phyloP scores from a whole-genome alignment of 2,329 filamentous ascomycete species.

The Rugonectria rugulosa region DNA sequence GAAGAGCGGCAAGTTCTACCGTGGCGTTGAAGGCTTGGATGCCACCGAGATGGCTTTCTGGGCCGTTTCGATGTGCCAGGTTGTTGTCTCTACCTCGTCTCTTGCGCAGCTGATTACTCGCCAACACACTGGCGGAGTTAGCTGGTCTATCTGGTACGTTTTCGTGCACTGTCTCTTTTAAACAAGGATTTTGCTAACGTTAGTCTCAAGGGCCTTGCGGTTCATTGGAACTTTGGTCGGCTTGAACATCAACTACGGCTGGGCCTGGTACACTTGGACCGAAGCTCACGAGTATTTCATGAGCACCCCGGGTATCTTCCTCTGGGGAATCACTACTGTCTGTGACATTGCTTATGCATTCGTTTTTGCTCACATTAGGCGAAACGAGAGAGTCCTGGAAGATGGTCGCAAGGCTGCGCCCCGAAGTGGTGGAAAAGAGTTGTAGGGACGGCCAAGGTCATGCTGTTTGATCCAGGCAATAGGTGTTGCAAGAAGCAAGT shows the following conservation, averaged over 20 bases:
- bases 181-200: neutral
- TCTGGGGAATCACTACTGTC: conserved; percentile 12
- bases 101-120: conserved; percentile 7
- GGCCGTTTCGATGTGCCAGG: conserved; percentile 9
- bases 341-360: conserved; percentile 10
- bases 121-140: conserved; percentile 17
- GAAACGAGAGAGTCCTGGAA: conserved; percentile 7
- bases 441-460: too few relatives aligned
- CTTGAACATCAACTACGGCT: conserved; percentile 17
- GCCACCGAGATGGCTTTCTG: conserved; percentile 17
- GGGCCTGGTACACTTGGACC: conserved; percentile 18
- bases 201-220: conserved; percentile 2
- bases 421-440: neutral
- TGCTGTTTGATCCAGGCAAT: too few relatives aligned
- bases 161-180: neutral
- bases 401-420: conserved; percentile 11
- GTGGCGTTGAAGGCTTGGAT: conserved; percentile 13
- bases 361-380: conserved; percentile 8
- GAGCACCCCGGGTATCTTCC: conserved; percentile 10
- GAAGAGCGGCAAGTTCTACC: conserved; percentile 20
- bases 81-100: conserved; percentile 16
- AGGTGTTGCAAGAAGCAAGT: neutral
- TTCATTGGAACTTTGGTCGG: conserved; percentile 15
- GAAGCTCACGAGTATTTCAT: conserved; percentile 18
- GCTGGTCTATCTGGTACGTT: conserved; percentile 11